Conservation (phyloP, 768 basidiomycete genomes). For the Russula foetens region DNA sequence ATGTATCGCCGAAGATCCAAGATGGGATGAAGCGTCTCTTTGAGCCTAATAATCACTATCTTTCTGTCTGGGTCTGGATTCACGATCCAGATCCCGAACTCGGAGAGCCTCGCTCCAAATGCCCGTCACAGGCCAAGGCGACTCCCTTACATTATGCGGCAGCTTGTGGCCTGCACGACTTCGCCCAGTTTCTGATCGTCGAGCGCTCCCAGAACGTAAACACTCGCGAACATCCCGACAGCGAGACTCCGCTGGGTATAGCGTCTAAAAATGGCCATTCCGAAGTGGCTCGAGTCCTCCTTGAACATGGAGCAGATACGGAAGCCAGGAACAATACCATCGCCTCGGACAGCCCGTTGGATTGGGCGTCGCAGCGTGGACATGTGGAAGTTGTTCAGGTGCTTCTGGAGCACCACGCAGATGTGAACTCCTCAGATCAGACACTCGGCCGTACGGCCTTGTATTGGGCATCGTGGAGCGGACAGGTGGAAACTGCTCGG, state of each 20-base stretch:
- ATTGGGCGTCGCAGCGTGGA: no score
- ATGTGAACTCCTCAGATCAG: no score
- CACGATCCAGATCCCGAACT: background rate
- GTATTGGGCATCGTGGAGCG: no score
- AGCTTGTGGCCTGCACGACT: background rate
- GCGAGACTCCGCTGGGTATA: no score
- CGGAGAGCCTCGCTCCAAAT: no score
- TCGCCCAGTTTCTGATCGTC: background rate
- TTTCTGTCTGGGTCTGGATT: background rate
- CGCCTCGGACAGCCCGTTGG: background rate
- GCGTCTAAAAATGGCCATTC: background rate
- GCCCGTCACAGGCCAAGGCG: background rate
- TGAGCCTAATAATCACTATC: background rate
- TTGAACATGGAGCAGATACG: background rate
- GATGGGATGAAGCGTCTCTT: background rate
- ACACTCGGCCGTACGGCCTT: no score
- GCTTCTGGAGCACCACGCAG: no score
- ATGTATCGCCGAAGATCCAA: no score
- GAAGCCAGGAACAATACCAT: background rate
- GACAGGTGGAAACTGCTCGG: no score
- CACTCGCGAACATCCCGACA: background rate
- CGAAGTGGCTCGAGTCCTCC: no score
- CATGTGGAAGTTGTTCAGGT: no score
- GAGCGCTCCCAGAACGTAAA: no score
- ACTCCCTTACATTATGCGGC: background rate